phyloP scores from a whole-genome alignment of 495 filamentous ascomycete species.

The Pseudotulostoma volvatum region DNA sequence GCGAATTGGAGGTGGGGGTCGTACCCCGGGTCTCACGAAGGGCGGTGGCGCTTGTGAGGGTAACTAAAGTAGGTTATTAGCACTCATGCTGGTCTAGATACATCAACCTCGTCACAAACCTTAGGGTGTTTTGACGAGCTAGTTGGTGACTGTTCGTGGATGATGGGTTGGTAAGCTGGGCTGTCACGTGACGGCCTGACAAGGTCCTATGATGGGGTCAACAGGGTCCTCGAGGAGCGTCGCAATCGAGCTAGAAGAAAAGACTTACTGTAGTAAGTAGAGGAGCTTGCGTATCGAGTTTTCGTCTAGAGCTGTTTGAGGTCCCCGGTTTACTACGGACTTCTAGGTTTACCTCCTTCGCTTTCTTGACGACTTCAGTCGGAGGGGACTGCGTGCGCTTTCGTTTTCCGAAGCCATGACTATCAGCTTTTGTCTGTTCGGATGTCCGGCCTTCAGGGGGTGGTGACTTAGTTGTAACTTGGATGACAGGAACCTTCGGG shows the following conservation, averaged over 20 bases:
- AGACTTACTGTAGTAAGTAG: constrained; percentile 17
- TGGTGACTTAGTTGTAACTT: constrained; percentile 13
- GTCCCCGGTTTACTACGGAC: background rate
- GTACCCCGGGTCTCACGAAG: constrained; percentile 2
- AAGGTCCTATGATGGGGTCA: constrained; percentile 16
- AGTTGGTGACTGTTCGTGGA: constrained; percentile 5
- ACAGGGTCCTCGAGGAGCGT: too few species aligned
- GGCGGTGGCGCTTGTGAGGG: constrained; percentile 2
- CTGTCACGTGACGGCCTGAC: constrained; percentile 26
- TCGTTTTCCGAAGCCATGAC: constrained; percentile 20
- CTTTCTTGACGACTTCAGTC: constrained; percentile 8
- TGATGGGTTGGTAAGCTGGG: constrained; percentile 14
- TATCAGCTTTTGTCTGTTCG: constrained; percentile 3
- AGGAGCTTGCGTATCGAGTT: constrained; percentile 15
- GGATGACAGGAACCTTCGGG: constrained; percentile 28
- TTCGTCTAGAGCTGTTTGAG: constrained; percentile 11
- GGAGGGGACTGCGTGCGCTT: constrained; percentile 24
- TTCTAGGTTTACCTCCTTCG: constrained; percentile 1
- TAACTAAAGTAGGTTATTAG: background rate
- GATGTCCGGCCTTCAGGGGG: constrained; percentile 3
- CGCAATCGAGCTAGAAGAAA: too few species aligned
- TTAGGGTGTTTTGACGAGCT: constrained; percentile 1
- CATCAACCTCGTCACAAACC: too few species aligned
- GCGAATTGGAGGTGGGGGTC: constrained; percentile 24
- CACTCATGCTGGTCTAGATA: too few species aligned